Evolutionary conservation across 2,329 filamentous ascomycete genomes (phyloP), one percentile per base, ranked within the genome.

Genomic region (Ceratocystiopsis sp.): DNA sequence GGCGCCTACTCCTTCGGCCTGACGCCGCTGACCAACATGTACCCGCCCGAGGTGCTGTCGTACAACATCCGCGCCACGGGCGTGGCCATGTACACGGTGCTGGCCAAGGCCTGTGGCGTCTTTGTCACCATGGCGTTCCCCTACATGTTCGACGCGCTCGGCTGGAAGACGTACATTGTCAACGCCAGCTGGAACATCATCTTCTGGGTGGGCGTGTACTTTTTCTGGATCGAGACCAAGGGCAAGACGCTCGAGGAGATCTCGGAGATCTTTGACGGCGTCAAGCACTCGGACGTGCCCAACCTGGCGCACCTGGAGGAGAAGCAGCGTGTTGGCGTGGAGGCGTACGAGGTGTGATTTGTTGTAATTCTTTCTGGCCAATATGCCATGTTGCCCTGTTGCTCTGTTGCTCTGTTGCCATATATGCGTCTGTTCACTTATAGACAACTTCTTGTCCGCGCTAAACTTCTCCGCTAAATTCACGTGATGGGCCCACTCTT

Each of bases 1-100:
- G 64, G 67, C 45, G 60, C 68, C 29, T 74, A 65, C 55, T 68
- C 67, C 1, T 55, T 73, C 45, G 65, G 62, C 18, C 67, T 64
- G 59, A 67, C 66, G 17, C 63, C 64, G 42, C 59, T 69, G 14
- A 60, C 68, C 42, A 61, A 65, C 40, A 62, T 65, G 19, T 69
- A 64, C 46, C 52, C 59, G 2, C 55, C 60, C 17, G 61, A 64
- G 49, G 59, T 61, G 34, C 52, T 64, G 38, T 56, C 56, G 7
- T 62, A 58, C 51, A 57, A 60, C 46, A 56, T 62, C 25, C 43
- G 57, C 51, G 43, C 63, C 55, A 54, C 67, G 62, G 48, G 66
- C 58, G 45, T 62, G 33, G 60, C 68, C 14, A 60, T 68, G 48
- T 64, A 52, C 50, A 63, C 55, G 36, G 54, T 60, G 43, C 59